Evolutionary conservation across 257 asterid species (phyloP), one percentile per base, ranked within the genome.

Genomic region (Knoxia roxburghii): DNA sequence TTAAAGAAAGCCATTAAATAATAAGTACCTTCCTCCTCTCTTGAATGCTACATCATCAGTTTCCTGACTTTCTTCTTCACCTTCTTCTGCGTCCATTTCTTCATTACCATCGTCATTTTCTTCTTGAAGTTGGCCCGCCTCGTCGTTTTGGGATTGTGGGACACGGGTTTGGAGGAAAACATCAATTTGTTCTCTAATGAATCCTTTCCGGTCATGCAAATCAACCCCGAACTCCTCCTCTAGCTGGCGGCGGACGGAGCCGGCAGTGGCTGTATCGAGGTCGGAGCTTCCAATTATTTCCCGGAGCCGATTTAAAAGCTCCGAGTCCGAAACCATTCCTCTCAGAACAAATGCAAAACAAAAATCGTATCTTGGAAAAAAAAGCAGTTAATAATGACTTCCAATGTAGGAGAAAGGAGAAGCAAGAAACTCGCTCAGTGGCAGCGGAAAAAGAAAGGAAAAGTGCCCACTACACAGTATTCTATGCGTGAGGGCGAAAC

Each of bases 141-240:
- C 39, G 26, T 48, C 65, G 71, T 68, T 63, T 48, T 66, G 46
- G 30, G 72, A 43, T 23, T 32, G 57, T 17, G 50, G 62, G 7
- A 61, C 66, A 18, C 62, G 72, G 59, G 32, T 49, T 26, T 49
- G 27, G 18, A 82, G 73, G 70, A 75, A 77, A 41, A 64, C 0
- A 21, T 79, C 79, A 57, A 82, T 82, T 67, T 82, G 85, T 10
- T 82, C 78, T 0, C 74, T 74, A 27, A 82, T 79, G 55, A 82
- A 77, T 12, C 33, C 62, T 51, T 68, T 79, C 13, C 72, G 64
- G 27, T 69, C 83, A 46, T 46, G 64, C 75, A 82, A 77, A 75
- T 70, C 64, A 5, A 79, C 69, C 50, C 81, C 77, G 32, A 77
- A 75, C 69, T 79, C 85, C 65, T 64, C 79, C 73, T 79, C 87